Evolutionary conservation across 2,329 filamentous ascomycete genomes (phyloP), one percentile per base, ranked within the genome.

Genomic region (Colletotrichum paranaense): DNA sequence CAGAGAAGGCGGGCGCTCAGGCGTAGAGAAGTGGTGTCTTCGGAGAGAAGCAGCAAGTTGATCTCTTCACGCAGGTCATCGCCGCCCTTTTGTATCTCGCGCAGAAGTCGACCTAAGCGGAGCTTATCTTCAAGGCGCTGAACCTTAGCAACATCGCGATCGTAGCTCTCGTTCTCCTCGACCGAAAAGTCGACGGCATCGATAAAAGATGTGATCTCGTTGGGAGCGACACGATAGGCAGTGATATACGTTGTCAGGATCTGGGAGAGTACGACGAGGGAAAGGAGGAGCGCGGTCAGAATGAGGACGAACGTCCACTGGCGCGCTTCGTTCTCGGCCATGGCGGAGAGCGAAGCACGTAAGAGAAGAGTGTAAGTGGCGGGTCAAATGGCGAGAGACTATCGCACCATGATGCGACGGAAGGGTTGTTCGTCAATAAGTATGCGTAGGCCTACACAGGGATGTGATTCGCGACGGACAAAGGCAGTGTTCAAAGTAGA

Each of bases 131-230:
- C 90, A 35, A 92, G 84, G 53, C 88, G 87, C 78, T 85, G 85
- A 52, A 92, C 86, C 72, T 87, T 88, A 68, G 86, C 83, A 60
- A 92, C 85, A 77, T 92, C 89, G 76, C 86, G 84, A 79, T 92
- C 89, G 79, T 92, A 92, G 77, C 86, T 89, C 80, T 92, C 90
- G 77, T 92, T 92, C 79, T 92, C 91, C 76, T 88, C 84, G 62
- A 91, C 85, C 52, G 89, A 93, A 77, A 87, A 90, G 79, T 92
- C 90, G 77, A 90, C 86, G 19, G 88, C 86, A 78, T 92, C 90
- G 77, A 91, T 80, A 77, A 92, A 90, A 70, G 86, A 86, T 72
- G 82, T 81, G 68, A 92, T 85, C 80, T 92, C 90, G 75, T 83
- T 84, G 32, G 90, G 90, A 32, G 91, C 91, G 46, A 85, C 86